Conservation (phyloP, 768 basidiomycete species). For the Boletus pseudo-olivaceus region DNA sequence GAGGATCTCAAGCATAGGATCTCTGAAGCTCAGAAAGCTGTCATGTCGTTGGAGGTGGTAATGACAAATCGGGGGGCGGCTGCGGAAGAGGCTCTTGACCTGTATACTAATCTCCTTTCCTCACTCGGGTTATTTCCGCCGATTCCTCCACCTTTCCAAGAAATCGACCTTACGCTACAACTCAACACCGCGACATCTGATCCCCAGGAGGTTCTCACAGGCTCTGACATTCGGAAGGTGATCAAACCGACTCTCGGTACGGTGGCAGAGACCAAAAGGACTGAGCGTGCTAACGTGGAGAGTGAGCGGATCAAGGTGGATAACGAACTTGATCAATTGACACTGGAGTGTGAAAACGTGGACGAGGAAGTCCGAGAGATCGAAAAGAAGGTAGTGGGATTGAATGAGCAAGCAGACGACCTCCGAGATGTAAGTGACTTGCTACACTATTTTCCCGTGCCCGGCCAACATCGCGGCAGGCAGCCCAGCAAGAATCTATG, state of each 20-base stretch:
- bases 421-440: constrained; percentile 63
- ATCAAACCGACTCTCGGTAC: constrained; percentile 75
- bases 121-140: constrained; percentile 76
- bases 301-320: constrained; percentile 78
- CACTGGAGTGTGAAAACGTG: constrained; percentile 73
- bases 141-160: constrained; percentile 64
- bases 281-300: constrained; percentile 66
- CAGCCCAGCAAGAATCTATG: constrained; percentile 71
- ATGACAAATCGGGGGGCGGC: constrained; percentile 75
- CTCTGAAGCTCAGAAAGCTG: constrained; percentile 63
- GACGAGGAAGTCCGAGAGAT: constrained; percentile 74
- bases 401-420: constrained; percentile 77
- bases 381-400: constrained; percentile 64
- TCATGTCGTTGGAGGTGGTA: constrained; percentile 80
- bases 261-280: constrained; percentile 69
- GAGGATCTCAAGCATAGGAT: constrained; percentile 77
- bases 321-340: constrained; percentile 76
- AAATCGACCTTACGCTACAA: constrained; percentile 75
- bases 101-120: constrained; percentile 73
- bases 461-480: constrained; percentile 38
- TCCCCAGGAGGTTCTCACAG: constrained; percentile 62
- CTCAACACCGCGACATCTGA: constrained; percentile 75
- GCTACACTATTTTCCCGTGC: neutral
- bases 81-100: constrained; percentile 78
- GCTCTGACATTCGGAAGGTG: constrained; percentile 65